Evolutionary conservation across 306 rosid species (phyloP).

Genomic region (Lotus japonicus): DNA sequence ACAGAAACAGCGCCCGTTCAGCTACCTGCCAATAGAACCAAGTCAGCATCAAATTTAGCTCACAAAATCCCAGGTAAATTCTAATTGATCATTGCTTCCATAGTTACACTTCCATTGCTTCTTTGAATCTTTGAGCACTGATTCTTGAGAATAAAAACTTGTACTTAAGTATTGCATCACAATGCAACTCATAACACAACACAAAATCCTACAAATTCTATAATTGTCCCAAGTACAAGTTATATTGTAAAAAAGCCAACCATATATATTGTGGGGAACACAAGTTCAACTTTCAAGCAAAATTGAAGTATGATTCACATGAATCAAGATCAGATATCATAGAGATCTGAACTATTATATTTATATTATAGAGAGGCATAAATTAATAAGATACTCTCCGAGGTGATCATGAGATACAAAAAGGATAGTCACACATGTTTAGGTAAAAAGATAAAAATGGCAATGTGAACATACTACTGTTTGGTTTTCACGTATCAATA

Average conservation of each 20-base stretch:
- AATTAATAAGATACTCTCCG: not conserved
- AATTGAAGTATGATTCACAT: not conserved
- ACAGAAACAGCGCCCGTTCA: constrained; percentile 61
- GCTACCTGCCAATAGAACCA: constrained; percentile 52
- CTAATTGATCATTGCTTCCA: not conserved
- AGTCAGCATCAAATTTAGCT: constrained; percentile 8
- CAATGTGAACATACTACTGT: too few relatives aligned
- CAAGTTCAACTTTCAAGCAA: not conserved
- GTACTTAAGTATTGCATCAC: not conserved
- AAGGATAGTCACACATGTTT: not conserved
- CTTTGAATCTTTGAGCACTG: not conserved
- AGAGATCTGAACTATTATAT: not conserved
- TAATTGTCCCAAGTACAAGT: not conserved
- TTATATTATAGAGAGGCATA: not conserved
- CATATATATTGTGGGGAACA: not conserved
- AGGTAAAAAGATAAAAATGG: too few relatives aligned
- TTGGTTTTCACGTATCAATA: too few relatives aligned
- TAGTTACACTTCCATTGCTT: not conserved
- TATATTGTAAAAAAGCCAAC: not conserved
- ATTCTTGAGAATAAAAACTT: not conserved
- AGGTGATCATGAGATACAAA: not conserved
- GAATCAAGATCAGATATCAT: not conserved
- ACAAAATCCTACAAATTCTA: not conserved
- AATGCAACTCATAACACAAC: not conserved
- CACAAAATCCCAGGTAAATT: not conserved